phyloP scores from a whole-genome alignment of 345 rosid species.

The Heritiera littoralis region DNA sequence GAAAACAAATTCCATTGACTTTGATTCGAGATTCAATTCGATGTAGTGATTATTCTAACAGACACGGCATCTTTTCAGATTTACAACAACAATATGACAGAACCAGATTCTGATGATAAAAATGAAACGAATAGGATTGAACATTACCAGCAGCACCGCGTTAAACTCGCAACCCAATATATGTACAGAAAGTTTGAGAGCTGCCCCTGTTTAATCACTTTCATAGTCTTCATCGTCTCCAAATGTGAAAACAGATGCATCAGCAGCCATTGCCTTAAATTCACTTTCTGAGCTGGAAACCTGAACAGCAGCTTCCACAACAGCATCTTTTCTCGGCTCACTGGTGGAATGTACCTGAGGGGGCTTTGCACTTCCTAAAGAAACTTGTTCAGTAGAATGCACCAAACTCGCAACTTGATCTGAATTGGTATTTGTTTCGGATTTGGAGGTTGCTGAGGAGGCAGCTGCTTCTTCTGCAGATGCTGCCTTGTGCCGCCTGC shows the following conservation, averaged over 20 bases:
- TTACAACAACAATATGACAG: constrained; percentile 26
- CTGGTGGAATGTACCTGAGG: constrained; percentile 12
- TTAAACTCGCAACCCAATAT: constrained; percentile 14
- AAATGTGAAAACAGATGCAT: constrained; percentile 78
- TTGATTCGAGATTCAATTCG: constrained; percentile 6
- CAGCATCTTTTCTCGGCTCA: constrained; percentile 27
- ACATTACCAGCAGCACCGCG: background rate
- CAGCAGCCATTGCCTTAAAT: constrained; percentile 83
- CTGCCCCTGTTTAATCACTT: constrained; percentile 49
- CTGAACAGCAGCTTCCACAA: constrained; percentile 25
- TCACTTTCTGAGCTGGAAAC: constrained; percentile 46
- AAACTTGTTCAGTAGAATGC: constrained; percentile 47
- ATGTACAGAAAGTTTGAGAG: constrained; percentile 23
- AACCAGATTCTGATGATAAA: constrained; percentile 8
- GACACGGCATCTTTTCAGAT: background rate
- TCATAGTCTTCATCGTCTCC: constrained; percentile 78
- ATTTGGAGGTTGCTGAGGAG: constrained; percentile 28
- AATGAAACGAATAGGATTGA: constrained; percentile 15
- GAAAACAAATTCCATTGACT: constrained; percentile 14
- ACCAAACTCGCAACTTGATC: constrained; percentile 47
- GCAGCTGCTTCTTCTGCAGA: constrained; percentile 29
- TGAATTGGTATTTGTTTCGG: constrained; percentile 33
- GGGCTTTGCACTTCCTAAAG: constrained; percentile 40
- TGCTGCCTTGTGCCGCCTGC: constrained; percentile 31
- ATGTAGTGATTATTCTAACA: constrained; percentile 23